Evolutionary conservation across 2,329 filamentous ascomycete species (phyloP).

Genomic region (Paraphoma sp.): DNA sequence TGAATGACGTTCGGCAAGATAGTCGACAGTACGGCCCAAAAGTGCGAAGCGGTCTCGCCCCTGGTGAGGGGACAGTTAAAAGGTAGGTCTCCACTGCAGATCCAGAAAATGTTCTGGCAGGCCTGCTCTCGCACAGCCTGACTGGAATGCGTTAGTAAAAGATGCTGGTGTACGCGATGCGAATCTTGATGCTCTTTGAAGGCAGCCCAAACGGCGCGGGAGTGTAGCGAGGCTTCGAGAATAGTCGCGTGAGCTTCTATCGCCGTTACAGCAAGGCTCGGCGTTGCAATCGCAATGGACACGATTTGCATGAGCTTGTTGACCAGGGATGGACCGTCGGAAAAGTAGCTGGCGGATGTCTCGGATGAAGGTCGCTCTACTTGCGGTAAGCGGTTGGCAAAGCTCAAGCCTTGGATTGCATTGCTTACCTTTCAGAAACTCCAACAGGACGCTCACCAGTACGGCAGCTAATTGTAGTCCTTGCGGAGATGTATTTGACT

Average conservation of each 20-base stretch:
- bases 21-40: constrained; percentile 42
- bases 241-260: constrained; percentile 40
- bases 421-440: constrained; percentile 44
- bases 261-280: constrained; percentile 21
- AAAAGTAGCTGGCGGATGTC: constrained; percentile 41
- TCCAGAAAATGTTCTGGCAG: constrained; percentile 38
- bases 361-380: constrained; percentile 43
- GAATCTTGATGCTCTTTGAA: constrained; percentile 34
- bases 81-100: constrained; percentile 45
- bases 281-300: constrained; percentile 22
- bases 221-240: constrained; percentile 47
- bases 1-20: constrained; percentile 38
- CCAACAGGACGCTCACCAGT: constrained; percentile 36
- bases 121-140: constrained; percentile 34
- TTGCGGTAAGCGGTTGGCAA: constrained; percentile 30
- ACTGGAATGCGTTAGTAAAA: constrained; percentile 36
- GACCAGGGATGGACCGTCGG: constrained; percentile 34
- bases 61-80: constrained; percentile 36
- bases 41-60: constrained; percentile 39
- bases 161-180: constrained; percentile 33
- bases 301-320: constrained; percentile 40
- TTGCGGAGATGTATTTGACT: constrained; percentile 23
- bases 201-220: constrained; percentile 39
- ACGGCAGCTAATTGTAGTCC: constrained; percentile 36
- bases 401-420: neutral